Evolutionary conservation across 75 land plant species (phyloP).

Genomic region (Picea sitchensis): DNA sequence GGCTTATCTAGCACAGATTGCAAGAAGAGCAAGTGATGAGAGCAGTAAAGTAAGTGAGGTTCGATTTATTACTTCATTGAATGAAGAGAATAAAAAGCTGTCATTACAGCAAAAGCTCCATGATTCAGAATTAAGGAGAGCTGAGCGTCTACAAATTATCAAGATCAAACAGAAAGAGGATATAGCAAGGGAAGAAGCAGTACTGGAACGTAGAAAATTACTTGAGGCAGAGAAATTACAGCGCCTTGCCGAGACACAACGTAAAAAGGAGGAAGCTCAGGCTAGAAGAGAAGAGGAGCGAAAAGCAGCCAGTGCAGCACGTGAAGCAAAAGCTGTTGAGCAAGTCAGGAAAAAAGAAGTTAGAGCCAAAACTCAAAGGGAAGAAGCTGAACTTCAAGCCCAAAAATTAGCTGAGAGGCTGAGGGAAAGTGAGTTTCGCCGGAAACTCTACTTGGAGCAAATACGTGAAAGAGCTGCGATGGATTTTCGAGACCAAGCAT

Average conservation of each 20-base stretch:
- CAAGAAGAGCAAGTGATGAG: constrained; percentile 93
- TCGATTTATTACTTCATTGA: constrained; percentile 91
- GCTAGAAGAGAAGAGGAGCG: constrained; percentile 94
- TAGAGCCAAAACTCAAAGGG: constrained; percentile 89
- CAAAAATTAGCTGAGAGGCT: constrained; percentile 89
- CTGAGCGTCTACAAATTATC: constrained; percentile 80
- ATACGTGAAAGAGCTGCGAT: constrained; percentile 90
- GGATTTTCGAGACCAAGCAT: constrained; percentile 87
- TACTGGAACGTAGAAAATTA: constrained; percentile 74
- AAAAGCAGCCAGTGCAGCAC: constrained; percentile 89
- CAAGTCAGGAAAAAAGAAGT: constrained; percentile 82
- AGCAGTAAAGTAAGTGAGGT: constrained; percentile 96
- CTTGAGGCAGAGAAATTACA: constrained; percentile 91
- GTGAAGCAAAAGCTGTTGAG: constrained; percentile 85
- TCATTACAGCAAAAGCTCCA: constrained; percentile 88
- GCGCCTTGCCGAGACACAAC: constrained; percentile 81
- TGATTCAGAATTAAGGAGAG: constrained; percentile 89
- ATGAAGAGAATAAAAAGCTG: constrained; percentile 90
- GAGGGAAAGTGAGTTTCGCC: constrained; percentile 87
- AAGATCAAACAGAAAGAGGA: constrained; percentile 92
- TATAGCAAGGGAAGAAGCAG: constrained; percentile 91
- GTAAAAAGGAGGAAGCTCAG: constrained; percentile 92
- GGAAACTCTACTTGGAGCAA: constrained; percentile 88
- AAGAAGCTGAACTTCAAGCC: constrained; percentile 89
- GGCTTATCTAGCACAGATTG: constrained; percentile 90